A percentile compares a stretch with the other conserved stretches of the same genome.
phyloP scores from a whole-genome alignment of 768 basidiomycete genomes.

The Epithele typhae region DNA sequence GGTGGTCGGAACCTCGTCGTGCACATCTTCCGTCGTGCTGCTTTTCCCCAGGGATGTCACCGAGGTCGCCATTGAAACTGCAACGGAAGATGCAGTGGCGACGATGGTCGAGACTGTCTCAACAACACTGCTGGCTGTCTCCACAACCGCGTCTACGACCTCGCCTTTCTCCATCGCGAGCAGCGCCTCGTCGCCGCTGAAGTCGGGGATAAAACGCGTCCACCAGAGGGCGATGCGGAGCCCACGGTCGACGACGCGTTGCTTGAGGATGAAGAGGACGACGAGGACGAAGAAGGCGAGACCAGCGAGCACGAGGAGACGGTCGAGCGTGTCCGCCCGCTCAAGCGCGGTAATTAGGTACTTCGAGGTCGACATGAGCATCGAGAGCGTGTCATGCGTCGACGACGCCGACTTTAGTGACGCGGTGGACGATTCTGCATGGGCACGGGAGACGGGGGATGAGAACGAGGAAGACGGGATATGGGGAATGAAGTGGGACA shows the following conservation, averaged over 20 bases:
- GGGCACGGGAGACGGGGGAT: not conserved
- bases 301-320: slow-evolving; percentile 75
- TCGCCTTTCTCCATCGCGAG: slow-evolving; percentile 34
- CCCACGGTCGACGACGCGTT: slow-evolving; percentile 77
- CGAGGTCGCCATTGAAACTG: too few relatives aligned
- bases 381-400: slow-evolving; percentile 71
- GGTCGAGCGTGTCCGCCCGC: slow-evolving; percentile 89
- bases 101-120: not conserved
- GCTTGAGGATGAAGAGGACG: slow-evolving; percentile 83
- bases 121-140: not conserved
- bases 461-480: not conserved
- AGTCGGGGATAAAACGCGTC: slow-evolving; percentile 68
- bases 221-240: slow-evolving; percentile 84
- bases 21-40: too few relatives aligned
- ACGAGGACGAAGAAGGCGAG: slow-evolving; percentile 82
- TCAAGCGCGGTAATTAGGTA: slow-evolving; percentile 85
- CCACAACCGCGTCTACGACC: not conserved
- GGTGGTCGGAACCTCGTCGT: too few relatives aligned
- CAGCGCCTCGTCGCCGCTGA: slow-evolving; percentile 33
- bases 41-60: too few relatives aligned
- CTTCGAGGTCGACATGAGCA: slow-evolving; percentile 73
- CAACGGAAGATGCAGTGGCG: slow-evolving; percentile 1
- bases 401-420: slow-evolving; percentile 70
- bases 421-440: slow-evolving; percentile 70
- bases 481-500: not conserved